Conservation (phyloP, 2,329 filamentous ascomycete species). For the Claviceps citrina region DNA sequence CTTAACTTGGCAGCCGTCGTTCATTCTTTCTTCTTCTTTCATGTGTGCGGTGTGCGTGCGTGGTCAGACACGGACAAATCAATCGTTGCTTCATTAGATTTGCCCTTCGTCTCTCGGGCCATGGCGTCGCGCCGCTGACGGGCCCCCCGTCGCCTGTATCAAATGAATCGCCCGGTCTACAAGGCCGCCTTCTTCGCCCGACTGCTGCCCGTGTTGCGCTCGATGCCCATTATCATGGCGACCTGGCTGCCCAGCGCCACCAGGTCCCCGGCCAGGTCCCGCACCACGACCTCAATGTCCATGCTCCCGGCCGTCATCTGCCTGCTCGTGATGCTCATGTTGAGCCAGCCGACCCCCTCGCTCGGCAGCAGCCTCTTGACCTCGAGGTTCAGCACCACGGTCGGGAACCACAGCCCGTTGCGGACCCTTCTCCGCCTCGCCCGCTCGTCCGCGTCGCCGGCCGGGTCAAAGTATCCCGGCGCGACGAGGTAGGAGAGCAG, state of each 20-base stretch:
- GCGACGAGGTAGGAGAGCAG: slow-evolving; percentile 1
- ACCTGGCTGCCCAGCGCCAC: slow-evolving; percentile 16
- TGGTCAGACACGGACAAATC: background rate
- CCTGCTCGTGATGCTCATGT: slow-evolving; percentile 49
- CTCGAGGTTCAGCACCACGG: slow-evolving; percentile 58
- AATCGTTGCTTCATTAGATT: too few relatives aligned
- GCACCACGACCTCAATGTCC: slow-evolving; percentile 54
- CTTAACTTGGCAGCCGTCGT: too few relatives aligned
- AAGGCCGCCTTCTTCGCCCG: slow-evolving; percentile 1
- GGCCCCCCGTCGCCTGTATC: too few relatives aligned
- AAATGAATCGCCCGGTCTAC: too few relatives aligned
- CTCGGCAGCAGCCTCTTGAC: slow-evolving; percentile 55
- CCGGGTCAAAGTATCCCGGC: background rate
- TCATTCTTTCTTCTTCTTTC: too few relatives aligned
- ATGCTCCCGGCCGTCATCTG: slow-evolving; percentile 54
- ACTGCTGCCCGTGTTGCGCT: slow-evolving; percentile 7
- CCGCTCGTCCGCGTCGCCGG: background rate
- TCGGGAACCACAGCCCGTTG: slow-evolving; percentile 59
- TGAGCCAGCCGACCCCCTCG: slow-evolving; percentile 58
- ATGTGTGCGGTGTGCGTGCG: too few relatives aligned
- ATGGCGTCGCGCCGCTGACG: too few relatives aligned
- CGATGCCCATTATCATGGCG: slow-evolving; percentile 10
- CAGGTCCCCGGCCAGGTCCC: slow-evolving; percentile 25
- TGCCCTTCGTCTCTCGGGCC: too few relatives aligned
- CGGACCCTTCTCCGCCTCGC: background rate